Evolutionary conservation across 2,329 filamentous ascomycete species (phyloP), one percentile per base, ranked within the genome.

Genomic region (Thyridium curvatum): DNA sequence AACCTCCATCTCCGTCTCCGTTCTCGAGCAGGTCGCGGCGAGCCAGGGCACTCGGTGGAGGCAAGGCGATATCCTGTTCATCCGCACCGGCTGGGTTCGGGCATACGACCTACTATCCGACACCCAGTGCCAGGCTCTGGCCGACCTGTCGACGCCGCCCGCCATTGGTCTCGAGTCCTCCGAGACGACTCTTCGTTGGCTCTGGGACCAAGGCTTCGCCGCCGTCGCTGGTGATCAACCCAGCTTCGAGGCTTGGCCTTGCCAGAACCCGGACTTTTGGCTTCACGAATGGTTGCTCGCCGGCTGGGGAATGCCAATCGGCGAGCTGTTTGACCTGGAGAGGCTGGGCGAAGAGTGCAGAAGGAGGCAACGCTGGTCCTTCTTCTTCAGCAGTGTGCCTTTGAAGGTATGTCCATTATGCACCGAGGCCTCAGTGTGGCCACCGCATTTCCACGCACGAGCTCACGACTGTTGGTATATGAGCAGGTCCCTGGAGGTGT

Each of bases 191-290:
- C 60, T 77, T 12, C 61, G 65, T 30, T 81, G 76, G 74, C 58
- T 79, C 14, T 80, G 75, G 74, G 68, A 78, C 39, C 75, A 71
- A 46, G 58, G 63, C 12, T 77, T 81, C 46, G 59, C 73, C 0
- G 77, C 76, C 2, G 66, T 78, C 0, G 77, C 68, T 0, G 72
- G 74, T 3, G 77, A 82, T 41, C 65, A 68, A 35, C 69, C 74
- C 9, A 64, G 61, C 7, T 73, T 71, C 41, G 72, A 75, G 50
- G 62, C 61, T 4, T 66, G 61, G 32, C 58, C 62, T 16, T 39
- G 56, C 30, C 7, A 54, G 32, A 43, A 52, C 43, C 38, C 53
- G 45, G 45, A 44, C 37, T 48, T 41, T 10, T 37, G 42, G 43
- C 34, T 50, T 26, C 47, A 49, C 38, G 43, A 49, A 35, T 30